Conservation (phyloP, 2,329 filamentous ascomycete species). For the Trichoderma hamatum region DNA sequence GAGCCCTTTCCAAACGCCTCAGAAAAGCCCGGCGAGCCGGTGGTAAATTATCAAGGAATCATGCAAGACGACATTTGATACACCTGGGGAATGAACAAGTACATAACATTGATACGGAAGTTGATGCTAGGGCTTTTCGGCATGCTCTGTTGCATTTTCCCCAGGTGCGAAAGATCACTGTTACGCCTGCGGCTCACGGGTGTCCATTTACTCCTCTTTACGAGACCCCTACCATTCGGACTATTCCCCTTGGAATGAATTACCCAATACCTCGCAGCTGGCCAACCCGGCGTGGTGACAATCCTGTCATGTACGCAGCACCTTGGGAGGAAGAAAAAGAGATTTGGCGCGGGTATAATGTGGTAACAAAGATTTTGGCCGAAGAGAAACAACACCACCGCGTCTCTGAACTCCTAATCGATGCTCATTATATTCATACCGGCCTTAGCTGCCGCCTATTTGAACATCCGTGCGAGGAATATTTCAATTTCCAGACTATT, state of each 20-base stretch:
- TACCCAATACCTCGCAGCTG: slow-evolving; percentile 43
- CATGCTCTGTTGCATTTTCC: slow-evolving; percentile 42
- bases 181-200: slow-evolving; percentile 47
- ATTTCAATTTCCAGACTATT: slow-evolving; percentile 32
- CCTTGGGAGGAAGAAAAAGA: slow-evolving; percentile 26
- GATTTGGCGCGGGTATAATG: slow-evolving; percentile 40
- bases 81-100: slow-evolving; percentile 40
- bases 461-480: slow-evolving; percentile 33
- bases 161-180: slow-evolving; percentile 40
- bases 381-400: slow-evolving; percentile 29
- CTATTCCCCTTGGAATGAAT: slow-evolving; percentile 44
- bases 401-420: slow-evolving; percentile 43
- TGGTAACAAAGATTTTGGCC: slow-evolving; percentile 31
- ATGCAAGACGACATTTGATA: slow-evolving; percentile 37
- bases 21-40: not conserved
- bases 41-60: not conserved
- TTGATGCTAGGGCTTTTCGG: slow-evolving; percentile 39
- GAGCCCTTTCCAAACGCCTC: not conserved
- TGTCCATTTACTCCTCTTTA: slow-evolving; percentile 42
- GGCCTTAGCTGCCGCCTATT: slow-evolving; percentile 41
- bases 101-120: slow-evolving; percentile 10
- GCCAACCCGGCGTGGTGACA: not conserved
- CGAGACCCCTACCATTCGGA: slow-evolving; percentile 47
- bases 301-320: slow-evolving; percentile 1
- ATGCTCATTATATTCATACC: slow-evolving; percentile 36